Evolutionary conservation across 2,329 filamentous ascomycete species (phyloP).

Genomic region (Cladophialophora bantiana): DNA sequence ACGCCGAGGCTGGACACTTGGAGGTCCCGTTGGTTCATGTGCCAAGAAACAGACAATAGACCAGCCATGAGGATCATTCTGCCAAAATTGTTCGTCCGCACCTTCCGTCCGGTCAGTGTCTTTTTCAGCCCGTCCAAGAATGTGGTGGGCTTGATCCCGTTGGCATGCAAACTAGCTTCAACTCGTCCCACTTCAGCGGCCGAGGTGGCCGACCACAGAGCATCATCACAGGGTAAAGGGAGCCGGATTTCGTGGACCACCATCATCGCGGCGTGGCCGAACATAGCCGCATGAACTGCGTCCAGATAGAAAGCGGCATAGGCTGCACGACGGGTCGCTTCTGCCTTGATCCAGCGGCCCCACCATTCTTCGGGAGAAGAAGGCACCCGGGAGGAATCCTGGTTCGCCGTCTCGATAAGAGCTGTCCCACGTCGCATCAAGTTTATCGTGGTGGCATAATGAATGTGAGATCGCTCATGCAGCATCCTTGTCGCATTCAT

Average conservation of each 20-base stretch:
- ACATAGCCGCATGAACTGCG: slow-evolving; percentile 95
- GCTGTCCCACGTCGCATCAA: slow-evolving; percentile 93
- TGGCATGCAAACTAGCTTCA: slow-evolving; percentile 78
- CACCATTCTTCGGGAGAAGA: slow-evolving; percentile 84
- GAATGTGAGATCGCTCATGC: slow-evolving; percentile 94
- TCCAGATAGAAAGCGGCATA: slow-evolving; percentile 96
- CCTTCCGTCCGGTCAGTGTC: slow-evolving; percentile 82
- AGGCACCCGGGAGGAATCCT: slow-evolving; percentile 68
- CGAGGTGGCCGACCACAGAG: slow-evolving; percentile 87
- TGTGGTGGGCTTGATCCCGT: slow-evolving; percentile 81
- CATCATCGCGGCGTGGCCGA: slow-evolving; percentile 96
- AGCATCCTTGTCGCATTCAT: slow-evolving; percentile 92
- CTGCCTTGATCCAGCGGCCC: slow-evolving; percentile 94
- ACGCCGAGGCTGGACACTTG: slow-evolving; percentile 82
- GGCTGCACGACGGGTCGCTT: slow-evolving; percentile 85
- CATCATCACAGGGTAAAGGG: slow-evolving; percentile 89
- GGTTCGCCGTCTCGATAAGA: slow-evolving; percentile 58
- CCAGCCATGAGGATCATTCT: slow-evolving; percentile 93
- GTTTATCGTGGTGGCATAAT: slow-evolving; percentile 93
- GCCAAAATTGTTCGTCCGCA: slow-evolving; percentile 91
- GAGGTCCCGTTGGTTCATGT: slow-evolving; percentile 97
- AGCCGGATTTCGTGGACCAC: slow-evolving; percentile 93
- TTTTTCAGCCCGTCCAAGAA: slow-evolving; percentile 92
- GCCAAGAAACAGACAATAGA: slow-evolving; percentile 90
- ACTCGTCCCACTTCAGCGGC: slow-evolving; percentile 84